Conservation (phyloP, 768 basidiomycete species). For the Favolaschia claudopus region DNA sequence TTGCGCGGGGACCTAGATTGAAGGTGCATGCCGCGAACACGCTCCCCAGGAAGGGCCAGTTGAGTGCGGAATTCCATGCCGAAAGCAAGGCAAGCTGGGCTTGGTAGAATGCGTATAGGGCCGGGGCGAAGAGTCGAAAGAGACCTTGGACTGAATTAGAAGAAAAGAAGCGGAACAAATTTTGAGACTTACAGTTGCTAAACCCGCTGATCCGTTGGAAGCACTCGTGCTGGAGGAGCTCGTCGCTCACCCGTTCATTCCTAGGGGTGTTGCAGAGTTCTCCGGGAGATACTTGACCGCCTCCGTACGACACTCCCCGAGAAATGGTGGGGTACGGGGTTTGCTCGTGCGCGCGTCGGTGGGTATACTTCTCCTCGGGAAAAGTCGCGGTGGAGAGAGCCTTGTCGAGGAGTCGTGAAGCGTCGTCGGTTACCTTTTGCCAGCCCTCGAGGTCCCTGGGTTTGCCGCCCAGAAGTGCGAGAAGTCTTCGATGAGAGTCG, state of each 20-base stretch:
- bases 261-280: neutral
- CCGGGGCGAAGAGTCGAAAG: neutral
- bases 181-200: neutral
- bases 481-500: neutral
- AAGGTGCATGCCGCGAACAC: constrained; percentile 35
- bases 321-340: neutral
- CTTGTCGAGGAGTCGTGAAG: neutral
- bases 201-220: constrained; percentile 6
- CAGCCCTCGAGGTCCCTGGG: neutral
- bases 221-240: neutral
- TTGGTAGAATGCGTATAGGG: neutral
- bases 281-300: constrained; percentile 3
- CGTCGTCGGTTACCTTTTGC: neutral
- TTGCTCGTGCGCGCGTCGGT: constrained; percentile 2
- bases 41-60: neutral
- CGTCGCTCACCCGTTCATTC: constrained; percentile 2
- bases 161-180: neutral
- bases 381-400: neutral
- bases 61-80: neutral
- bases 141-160: neutral
- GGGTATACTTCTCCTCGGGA: neutral
- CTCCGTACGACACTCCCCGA: neutral
- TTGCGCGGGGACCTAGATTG: constrained; percentile 35
- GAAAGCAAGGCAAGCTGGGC: neutral
- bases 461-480: constrained; percentile 10